Evolutionary conservation across 2,329 filamentous ascomycete genomes (phyloP).

Genomic region (Macroventuria anomochaeta): DNA sequence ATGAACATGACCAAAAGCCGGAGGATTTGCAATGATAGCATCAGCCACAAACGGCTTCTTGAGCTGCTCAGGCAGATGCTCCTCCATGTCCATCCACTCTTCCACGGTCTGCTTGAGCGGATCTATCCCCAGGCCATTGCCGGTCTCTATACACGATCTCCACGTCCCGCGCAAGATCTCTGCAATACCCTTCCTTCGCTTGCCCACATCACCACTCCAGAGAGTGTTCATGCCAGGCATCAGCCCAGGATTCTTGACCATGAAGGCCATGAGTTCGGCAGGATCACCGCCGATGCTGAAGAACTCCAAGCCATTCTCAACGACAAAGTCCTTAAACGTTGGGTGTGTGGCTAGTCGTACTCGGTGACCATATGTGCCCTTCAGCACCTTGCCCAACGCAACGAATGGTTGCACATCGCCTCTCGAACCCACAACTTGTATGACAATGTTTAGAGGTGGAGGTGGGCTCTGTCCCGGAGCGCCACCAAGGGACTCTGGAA

Average conservation of each 20-base stretch:
- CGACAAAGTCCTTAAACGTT: constrained; percentile 57
- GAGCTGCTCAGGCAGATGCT: constrained; percentile 46
- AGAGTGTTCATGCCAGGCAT: constrained; percentile 83
- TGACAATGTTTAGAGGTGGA: constrained; percentile 57
- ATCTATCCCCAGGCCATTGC: constrained; percentile 65
- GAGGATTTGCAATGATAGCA: constrained; percentile 79
- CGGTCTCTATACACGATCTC: constrained; percentile 82
- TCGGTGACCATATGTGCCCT: constrained; percentile 56
- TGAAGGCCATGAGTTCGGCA: constrained; percentile 70
- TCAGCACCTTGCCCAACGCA: constrained; percentile 57
- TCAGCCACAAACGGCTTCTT: constrained; percentile 78
- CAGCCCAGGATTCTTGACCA: constrained; percentile 87
- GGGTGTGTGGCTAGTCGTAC: constrained; percentile 58
- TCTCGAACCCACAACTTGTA: constrained; percentile 57
- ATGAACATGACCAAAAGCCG: constrained; percentile 78
- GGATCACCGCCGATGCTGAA: constrained; percentile 58
- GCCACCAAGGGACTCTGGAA: constrained; percentile 74
- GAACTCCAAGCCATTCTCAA: constrained; percentile 58
- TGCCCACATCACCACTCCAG: constrained; percentile 77
- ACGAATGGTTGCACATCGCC: constrained; percentile 61
- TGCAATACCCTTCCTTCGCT: constrained; percentile 75
- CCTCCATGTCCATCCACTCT: constrained; percentile 52
- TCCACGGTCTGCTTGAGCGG: constrained; percentile 62
- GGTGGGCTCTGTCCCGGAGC: constrained; percentile 61
- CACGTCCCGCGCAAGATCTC: constrained; percentile 85